Percentiles rank a stretch among this genome's conserved stretches.
phyloP scores from a whole-genome alignment of 441 rosid species.

The Jatropha podagrica region DNA sequence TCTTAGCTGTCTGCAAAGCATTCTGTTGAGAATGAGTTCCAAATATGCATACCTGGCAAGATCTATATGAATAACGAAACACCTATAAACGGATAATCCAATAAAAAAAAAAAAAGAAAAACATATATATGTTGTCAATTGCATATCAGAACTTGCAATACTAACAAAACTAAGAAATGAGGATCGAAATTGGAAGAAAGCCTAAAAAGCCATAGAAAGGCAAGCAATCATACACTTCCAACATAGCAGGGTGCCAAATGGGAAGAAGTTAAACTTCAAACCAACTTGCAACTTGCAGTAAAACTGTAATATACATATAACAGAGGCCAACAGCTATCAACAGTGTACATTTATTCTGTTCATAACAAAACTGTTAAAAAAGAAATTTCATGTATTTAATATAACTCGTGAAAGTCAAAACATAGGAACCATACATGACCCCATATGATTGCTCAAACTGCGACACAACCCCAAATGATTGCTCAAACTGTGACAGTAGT shows the following conservation, averaged over 20 bases:
- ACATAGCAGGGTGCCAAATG: not conserved
- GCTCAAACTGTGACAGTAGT: not conserved
- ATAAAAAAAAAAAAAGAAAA: too few species aligned
- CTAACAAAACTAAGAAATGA: too few species aligned
- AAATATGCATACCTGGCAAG: not conserved
- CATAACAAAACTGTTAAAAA: conserved; percentile 5
- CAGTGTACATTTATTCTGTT: not conserved
- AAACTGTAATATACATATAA: not conserved
- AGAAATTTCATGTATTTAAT: not conserved
- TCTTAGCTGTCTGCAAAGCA: too few species aligned
- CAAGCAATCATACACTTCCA: not conserved
- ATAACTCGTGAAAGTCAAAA: conserved; percentile 2
- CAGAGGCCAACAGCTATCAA: not conserved
- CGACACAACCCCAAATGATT: not conserved
- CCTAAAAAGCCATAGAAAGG: not conserved
- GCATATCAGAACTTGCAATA: too few species aligned
- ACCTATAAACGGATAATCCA: too few species aligned
- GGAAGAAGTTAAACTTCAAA: not conserved
- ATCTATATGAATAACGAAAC: not conserved
- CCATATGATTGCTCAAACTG: not conserved
- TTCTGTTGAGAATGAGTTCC: too few species aligned
- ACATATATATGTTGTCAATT: too few species aligned
- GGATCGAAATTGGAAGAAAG: not conserved
- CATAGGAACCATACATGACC: not conserved
- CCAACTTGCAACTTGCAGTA: not conserved